Conservation (phyloP, 2,329 filamentous ascomycete species). For the Aspergillus felis region DNA sequence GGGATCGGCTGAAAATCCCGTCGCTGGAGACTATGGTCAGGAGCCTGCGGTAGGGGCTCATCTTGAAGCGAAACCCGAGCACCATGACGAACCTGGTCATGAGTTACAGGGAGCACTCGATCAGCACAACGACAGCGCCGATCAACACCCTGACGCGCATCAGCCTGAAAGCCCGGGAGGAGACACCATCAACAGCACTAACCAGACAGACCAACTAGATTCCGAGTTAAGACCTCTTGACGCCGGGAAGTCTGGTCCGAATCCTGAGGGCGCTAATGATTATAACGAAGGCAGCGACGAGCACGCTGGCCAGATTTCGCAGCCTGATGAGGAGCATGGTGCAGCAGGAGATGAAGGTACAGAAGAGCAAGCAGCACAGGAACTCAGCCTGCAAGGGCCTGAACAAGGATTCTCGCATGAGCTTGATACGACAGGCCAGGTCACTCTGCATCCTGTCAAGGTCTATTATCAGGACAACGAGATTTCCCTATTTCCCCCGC, state of each 20-base stretch:
- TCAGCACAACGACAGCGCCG: neutral
- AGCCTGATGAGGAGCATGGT: constrained; percentile 7
- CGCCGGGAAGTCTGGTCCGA: neutral
- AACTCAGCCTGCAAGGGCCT: constrained; percentile 2
- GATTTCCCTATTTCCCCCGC: constrained; percentile 57
- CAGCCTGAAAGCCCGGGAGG: neutral
- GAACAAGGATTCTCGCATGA: constrained; percentile 8
- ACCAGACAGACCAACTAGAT: constrained; percentile 17
- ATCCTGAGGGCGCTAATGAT: neutral
- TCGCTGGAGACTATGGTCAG: constrained; percentile 1
- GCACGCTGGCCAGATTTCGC: constrained; percentile 11
- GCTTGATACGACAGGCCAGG: constrained; percentile 3
- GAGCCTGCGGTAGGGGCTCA: neutral
- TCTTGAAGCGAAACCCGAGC: constrained; percentile 2
- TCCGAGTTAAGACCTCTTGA: constrained; percentile 1
- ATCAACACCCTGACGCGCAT: neutral
- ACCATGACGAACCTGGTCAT: constrained; percentile 7
- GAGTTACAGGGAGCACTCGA: neutral
- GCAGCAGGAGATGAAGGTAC: constrained; percentile 5
- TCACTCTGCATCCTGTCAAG: constrained; percentile 45
- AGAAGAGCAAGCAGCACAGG: constrained; percentile 5
- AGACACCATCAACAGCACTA: constrained; percentile 10
- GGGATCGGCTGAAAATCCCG: neutral
- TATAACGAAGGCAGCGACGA: constrained; percentile 12
- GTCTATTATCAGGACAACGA: constrained; percentile 54